Evolutionary conservation across 257 asterid genomes (phyloP).

Genomic region (Solanum pimpinellifolium): DNA sequence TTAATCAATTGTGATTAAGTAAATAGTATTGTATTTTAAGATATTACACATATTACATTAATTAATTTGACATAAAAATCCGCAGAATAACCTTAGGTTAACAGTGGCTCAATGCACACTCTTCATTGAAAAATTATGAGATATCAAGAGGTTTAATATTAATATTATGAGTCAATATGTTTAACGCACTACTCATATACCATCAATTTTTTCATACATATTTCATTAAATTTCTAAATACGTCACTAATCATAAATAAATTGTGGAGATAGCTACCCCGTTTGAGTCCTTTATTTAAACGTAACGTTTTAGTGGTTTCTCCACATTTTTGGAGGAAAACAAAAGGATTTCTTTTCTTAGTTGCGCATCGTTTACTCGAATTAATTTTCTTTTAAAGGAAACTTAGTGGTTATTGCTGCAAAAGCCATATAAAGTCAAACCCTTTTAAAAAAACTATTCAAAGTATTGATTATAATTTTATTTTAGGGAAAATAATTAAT

Average conservation of each 20-base stretch:
- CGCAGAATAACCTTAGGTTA: too few species aligned
- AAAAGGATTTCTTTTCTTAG: neutral
- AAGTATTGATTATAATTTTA: neutral
- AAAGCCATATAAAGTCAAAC: neutral
- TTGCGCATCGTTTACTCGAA: neutral
- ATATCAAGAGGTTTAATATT: too few species aligned
- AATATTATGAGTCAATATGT: neutral
- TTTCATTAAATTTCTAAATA: accelerated
- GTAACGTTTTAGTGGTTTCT: neutral
- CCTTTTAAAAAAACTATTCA: neutral
- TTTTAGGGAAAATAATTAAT: neutral
- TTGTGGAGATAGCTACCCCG: neutral
- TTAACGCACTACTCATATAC: too few species aligned
- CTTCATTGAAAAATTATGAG: too few species aligned
- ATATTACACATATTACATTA: neutral
- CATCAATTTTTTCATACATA: too few species aligned
- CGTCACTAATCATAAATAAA: neutral
- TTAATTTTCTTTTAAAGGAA: neutral
- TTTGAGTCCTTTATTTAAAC: too few species aligned
- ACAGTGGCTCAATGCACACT: accelerated
- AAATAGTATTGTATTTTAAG: neutral
- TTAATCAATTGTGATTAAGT: neutral
- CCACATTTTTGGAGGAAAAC: neutral
- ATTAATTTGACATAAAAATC: neutral
- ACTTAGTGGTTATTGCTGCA: neutral